phyloP scores from a whole-genome alignment of 2,329 filamentous ascomycete species.

The Clarireedia sp. region DNA sequence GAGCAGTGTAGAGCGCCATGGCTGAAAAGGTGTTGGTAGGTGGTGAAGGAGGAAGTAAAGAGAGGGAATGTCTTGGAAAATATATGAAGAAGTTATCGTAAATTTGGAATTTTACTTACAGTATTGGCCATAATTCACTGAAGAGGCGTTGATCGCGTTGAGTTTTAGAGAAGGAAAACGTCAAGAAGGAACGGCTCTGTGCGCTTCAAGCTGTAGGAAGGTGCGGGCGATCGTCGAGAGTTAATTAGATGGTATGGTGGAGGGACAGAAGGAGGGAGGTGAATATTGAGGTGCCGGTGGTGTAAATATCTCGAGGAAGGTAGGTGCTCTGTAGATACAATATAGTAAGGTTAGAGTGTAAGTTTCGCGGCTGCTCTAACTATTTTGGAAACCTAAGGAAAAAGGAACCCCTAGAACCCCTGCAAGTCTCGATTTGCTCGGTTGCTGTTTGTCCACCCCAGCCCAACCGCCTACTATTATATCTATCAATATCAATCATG shows the following conservation, averaged over 20 bases:
- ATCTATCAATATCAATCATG: too few relatives aligned
- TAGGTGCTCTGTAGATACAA: neutral
- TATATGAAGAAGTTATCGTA: neutral
- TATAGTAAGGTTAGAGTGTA: neutral
- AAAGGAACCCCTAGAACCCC: too few relatives aligned
- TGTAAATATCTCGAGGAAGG: neutral
- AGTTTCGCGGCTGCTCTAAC: neutral
- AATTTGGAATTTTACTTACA: constrained; percentile 3
- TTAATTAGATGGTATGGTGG: neutral
- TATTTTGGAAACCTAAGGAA: neutral
- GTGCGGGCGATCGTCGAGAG: neutral
- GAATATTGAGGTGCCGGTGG: neutral
- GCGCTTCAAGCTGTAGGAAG: neutral
- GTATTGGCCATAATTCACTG: constrained; percentile 10
- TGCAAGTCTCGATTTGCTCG: too few relatives aligned
- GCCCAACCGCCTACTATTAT: too few relatives aligned
- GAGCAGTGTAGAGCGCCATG: neutral
- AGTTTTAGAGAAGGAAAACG: constrained; percentile 4
- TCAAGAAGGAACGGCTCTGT: constrained; percentile 3
- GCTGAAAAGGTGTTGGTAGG: neutral
- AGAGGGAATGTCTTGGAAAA: neutral
- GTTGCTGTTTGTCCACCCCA: neutral
- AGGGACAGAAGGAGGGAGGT: neutral
- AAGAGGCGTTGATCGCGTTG: neutral
- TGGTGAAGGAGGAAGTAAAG: neutral